A percentile compares a stretch with the other conserved stretches of the same genome.
Evolutionary conservation across 2,329 filamentous ascomycete genomes (phyloP).

Genomic region (Thielaviopsis euricoi): DNA sequence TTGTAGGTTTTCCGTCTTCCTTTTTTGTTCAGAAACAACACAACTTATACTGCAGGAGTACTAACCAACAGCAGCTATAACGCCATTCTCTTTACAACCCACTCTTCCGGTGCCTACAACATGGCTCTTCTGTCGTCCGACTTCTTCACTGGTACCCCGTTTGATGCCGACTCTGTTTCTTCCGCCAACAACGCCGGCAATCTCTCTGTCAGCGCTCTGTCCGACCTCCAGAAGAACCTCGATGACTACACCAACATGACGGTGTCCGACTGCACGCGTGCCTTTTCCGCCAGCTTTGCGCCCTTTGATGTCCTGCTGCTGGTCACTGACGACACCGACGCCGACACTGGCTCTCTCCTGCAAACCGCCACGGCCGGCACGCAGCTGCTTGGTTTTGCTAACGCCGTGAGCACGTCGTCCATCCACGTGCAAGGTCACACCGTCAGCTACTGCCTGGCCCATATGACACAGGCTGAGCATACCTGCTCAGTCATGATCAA

Average conservation of each 20-base stretch:
- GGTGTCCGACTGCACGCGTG: constrained; percentile 17
- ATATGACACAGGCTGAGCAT: constrained; percentile 12
- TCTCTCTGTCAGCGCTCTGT: constrained; percentile 14
- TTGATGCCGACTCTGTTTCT: constrained; percentile 18
- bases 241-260: constrained; percentile 17
- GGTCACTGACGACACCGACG: constrained; percentile 15
- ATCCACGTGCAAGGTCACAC: neutral
- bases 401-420: neutral
- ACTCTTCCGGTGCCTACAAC: constrained; percentile 19
- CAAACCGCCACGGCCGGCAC: constrained; percentile 18
- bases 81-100: constrained; percentile 30
- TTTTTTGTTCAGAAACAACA: neutral
- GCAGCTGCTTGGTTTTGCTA: constrained; percentile 11
- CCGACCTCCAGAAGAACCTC: constrained; percentile 18
- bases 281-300: constrained; percentile 18
- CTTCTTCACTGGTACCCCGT: constrained; percentile 22
- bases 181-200: constrained; percentile 19
- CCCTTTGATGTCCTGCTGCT: constrained; percentile 21
- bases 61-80: constrained; percentile 24
- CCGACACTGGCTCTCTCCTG: constrained; percentile 17
- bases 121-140: constrained; percentile 21
- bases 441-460: constrained; percentile 19
- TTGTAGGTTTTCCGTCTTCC: constrained; percentile 27
- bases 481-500: constrained; percentile 27
- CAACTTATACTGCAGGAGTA: neutral